Conservation (phyloP, 2,329 filamentous ascomycete species). For the Didymellaceae sp. region DNA sequence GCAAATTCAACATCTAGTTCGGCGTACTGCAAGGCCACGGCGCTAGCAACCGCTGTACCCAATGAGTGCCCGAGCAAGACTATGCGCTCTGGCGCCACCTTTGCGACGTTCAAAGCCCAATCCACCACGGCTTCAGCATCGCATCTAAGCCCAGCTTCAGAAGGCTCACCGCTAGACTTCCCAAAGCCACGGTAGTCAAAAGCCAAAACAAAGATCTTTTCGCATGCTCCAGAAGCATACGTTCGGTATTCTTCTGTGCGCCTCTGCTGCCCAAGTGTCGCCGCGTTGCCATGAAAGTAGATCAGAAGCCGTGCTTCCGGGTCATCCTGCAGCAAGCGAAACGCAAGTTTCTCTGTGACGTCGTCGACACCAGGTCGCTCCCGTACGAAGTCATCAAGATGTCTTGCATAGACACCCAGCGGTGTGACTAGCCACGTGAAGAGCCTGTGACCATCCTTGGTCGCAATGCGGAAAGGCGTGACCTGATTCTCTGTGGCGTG, state of each 20-base stretch:
- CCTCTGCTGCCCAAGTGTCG: slow-evolving; percentile 79
- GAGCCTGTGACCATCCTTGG: slow-evolving; percentile 75
- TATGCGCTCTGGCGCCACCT: slow-evolving; percentile 74
- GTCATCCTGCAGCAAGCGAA: slow-evolving; percentile 58
- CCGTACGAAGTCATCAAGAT: slow-evolving; percentile 70
- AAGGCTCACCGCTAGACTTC: slow-evolving; percentile 76
- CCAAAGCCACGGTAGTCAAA: slow-evolving; percentile 94
- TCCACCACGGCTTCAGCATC: slow-evolving; percentile 78
- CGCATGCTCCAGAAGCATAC: slow-evolving; percentile 67
- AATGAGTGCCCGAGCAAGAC: slow-evolving; percentile 86
- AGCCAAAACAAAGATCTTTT: slow-evolving; percentile 71
- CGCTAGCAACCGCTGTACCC: slow-evolving; percentile 82
- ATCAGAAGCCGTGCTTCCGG: slow-evolving; percentile 62
- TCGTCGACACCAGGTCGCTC: slow-evolving; percentile 48
- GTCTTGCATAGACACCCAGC: slow-evolving; percentile 72
- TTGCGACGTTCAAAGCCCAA: slow-evolving; percentile 72
- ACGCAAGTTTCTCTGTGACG: slow-evolving; percentile 57
- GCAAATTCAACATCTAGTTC: slow-evolving; percentile 71
- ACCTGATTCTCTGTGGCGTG: slow-evolving; percentile 74
- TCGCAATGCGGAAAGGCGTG: slow-evolving; percentile 78
- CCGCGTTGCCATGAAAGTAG: slow-evolving; percentile 67
- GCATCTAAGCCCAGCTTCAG: slow-evolving; percentile 78
- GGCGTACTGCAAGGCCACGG: slow-evolving; percentile 73
- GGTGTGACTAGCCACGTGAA: slow-evolving; percentile 95
- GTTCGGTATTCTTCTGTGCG: slow-evolving; percentile 80